phyloP scores from a whole-genome alignment of 495 filamentous ascomycete species.

The Acidiella bohemica region DNA sequence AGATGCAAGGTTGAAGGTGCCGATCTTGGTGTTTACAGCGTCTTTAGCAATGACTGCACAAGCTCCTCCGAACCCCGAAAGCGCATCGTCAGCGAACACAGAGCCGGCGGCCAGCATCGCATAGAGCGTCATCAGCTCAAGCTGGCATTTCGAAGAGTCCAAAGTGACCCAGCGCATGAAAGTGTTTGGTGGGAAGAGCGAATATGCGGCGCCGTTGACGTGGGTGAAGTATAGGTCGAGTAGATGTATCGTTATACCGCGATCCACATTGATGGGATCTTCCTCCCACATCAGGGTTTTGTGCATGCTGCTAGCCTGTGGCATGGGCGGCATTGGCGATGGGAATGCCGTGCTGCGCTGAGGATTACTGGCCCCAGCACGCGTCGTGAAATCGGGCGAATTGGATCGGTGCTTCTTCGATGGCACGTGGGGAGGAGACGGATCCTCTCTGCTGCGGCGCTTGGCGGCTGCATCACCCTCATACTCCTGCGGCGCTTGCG shows the following conservation, averaged over 20 bases:
- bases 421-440: conserved; percentile 8
- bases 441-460: conserved; percentile 11
- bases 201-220: conserved; percentile 40
- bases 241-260: conserved; percentile 34
- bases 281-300: conserved; percentile 31
- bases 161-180: conserved; percentile 42
- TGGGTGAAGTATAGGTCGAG: conserved; percentile 43
- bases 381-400: conserved; percentile 4
- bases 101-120: conserved; percentile 47
- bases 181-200: conserved; percentile 41
- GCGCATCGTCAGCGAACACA: conserved; percentile 38
- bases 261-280: conserved; percentile 44
- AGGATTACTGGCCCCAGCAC: background rate
- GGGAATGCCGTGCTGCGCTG: too few species aligned
- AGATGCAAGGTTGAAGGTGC: conserved; percentile 43
- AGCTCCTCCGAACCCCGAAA: conserved; percentile 27
- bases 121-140: conserved; percentile 60
- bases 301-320: background rate
- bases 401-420: conserved; percentile 18
- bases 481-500: background rate
- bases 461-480: conserved; percentile 9
- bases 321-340: too few species aligned
- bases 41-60: conserved; percentile 47
- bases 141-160: conserved; percentile 40
- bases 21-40: conserved; percentile 38